These are phyloP conservation scores for Phenoliferia sp. DNA, from an alignment of 1,284 basidiomycete species.

Conservation along the genomic window DNA sequence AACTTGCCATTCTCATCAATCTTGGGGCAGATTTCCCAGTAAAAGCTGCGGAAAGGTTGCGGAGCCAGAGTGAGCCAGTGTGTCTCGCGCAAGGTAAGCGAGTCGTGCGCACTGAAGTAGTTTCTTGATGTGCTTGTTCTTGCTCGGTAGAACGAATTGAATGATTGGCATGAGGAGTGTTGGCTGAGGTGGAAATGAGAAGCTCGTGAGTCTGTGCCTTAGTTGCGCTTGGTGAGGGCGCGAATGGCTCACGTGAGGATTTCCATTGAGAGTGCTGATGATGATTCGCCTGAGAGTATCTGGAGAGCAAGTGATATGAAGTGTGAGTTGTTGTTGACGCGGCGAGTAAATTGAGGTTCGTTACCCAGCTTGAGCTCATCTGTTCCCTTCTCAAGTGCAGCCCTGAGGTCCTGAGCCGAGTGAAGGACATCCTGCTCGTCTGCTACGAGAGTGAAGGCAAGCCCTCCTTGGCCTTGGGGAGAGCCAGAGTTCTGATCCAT, in stretches of 20 bases:
- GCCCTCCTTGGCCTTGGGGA: too few species aligned
- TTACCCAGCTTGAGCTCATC: slow-evolving; percentile 82
- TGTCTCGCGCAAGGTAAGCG: background rate
- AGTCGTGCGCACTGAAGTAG: slow-evolving; percentile 57
- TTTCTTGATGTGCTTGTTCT: slow-evolving; percentile 97
- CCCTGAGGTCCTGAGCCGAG: slow-evolving; percentile 77
- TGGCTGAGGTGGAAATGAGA: slow-evolving; percentile 20
- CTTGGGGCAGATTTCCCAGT: slow-evolving; percentile 99
- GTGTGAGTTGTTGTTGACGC: too few species aligned
- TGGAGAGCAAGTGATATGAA: background rate
- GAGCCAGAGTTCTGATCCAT: too few species aligned
- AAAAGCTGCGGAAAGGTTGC: slow-evolving; percentile 58
- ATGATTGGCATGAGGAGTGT: slow-evolving; percentile 93
- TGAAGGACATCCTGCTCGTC: slow-evolving; percentile 58
- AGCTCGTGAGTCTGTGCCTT: background rate
- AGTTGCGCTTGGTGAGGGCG: background rate
- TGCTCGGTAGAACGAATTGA: slow-evolving; percentile 91
- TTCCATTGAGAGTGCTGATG: slow-evolving; percentile 85
- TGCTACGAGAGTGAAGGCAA: slow-evolving; percentile 29
- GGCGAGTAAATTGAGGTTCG: too few species aligned
- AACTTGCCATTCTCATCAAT: slow-evolving; percentile 95
- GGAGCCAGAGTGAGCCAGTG: background rate
- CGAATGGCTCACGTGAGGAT: slow-evolving; percentile 52
- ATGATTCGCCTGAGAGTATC: slow-evolving; percentile 96
- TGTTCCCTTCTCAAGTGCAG: slow-evolving; percentile 86